phyloP scores from a whole-genome alignment of 805 yeast species.

The Lipomyces mesembrius region DNA sequence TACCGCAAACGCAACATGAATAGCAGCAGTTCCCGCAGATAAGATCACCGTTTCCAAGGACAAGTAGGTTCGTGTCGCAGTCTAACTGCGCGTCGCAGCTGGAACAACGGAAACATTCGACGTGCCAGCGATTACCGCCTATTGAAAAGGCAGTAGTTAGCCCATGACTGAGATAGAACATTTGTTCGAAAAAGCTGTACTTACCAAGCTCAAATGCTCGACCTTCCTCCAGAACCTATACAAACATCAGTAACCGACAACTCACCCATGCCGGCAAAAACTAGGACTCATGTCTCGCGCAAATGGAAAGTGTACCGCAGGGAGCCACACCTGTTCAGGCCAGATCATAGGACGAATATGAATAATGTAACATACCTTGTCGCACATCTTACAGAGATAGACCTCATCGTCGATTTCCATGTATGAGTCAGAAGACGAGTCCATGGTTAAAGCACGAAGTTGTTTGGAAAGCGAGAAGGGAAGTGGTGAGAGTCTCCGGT shows the following conservation, averaged over 20 bases:
- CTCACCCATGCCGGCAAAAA: not conserved
- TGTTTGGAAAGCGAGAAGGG: not conserved
- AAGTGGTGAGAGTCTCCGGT: not conserved
- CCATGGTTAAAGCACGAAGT: slow-evolving; percentile 6
- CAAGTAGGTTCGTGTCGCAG: slow-evolving; percentile 86
- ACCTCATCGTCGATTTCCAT: slow-evolving; percentile 39
- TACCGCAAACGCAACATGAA: slow-evolving; percentile 80
- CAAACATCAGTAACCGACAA: slow-evolving; percentile 43
- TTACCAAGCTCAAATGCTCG: slow-evolving; percentile 83
- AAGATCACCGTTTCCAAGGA: slow-evolving; percentile 87
- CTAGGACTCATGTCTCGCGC: not conserved
- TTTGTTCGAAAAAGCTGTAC: slow-evolving; percentile 12
- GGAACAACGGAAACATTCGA: slow-evolving; percentile 87
- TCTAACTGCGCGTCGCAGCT: slow-evolving; percentile 79
- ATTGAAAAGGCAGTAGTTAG: not conserved
- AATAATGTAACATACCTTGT: slow-evolving; percentile 29
- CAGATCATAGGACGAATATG: not conserved
- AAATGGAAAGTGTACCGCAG: not conserved
- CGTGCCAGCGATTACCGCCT: slow-evolving; percentile 96
- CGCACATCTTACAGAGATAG: slow-evolving; percentile 40
- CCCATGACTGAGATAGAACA: not conserved
- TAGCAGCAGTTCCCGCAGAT: slow-evolving; percentile 94
- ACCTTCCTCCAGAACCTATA: slow-evolving; percentile 73
- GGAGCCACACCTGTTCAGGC: not conserved
- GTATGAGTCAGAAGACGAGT: slow-evolving; percentile 17